phyloP scores from a whole-genome alignment of 208 protist genomes.

The Acanthamoeba rhysodes region DNA sequence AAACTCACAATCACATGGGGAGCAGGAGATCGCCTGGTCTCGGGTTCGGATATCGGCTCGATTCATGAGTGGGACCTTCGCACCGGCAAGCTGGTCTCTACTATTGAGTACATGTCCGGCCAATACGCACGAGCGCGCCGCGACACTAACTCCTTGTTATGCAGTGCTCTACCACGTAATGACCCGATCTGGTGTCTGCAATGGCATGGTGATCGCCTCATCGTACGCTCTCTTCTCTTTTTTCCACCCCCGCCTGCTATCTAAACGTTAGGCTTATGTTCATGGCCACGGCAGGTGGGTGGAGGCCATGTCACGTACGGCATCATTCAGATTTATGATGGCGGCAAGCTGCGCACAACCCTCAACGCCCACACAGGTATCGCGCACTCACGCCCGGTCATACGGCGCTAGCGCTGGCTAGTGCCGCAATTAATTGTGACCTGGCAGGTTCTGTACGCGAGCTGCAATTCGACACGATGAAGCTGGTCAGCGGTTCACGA shows the following conservation, averaged over 20 bases:
- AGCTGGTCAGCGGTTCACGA: slow-evolving; percentile 60
- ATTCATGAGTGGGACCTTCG: slow-evolving; percentile 37
- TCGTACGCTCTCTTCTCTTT: background rate
- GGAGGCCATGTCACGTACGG: slow-evolving; percentile 26
- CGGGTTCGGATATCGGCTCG: slow-evolving; percentile 1
- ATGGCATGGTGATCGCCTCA: background rate
- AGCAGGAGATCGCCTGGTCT: background rate
- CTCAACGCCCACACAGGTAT: slow-evolving; percentile 18
- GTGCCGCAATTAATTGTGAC: too few relatives aligned
- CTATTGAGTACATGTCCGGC: background rate
- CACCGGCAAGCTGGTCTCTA: background rate
- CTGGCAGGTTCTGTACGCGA: slow-evolving; percentile 40
- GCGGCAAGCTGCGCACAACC: background rate
- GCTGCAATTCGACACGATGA: slow-evolving; percentile 30
- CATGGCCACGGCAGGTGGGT: background rate
- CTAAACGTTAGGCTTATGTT: background rate
- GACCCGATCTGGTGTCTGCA: slow-evolving; percentile 48
- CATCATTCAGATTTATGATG: slow-evolving; percentile 43
- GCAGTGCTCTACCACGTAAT: background rate
- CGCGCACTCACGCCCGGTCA: background rate
- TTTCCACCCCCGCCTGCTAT: background rate
- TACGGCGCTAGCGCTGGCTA: background rate
- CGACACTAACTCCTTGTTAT: background rate
- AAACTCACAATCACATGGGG: background rate
- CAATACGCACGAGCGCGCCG: too few relatives aligned